Percentiles rank a stretch among this genome's conserved stretches.
phyloP scores from a whole-genome alignment of 768 basidiomycete genomes.

The Panaeolus cyanescens region DNA sequence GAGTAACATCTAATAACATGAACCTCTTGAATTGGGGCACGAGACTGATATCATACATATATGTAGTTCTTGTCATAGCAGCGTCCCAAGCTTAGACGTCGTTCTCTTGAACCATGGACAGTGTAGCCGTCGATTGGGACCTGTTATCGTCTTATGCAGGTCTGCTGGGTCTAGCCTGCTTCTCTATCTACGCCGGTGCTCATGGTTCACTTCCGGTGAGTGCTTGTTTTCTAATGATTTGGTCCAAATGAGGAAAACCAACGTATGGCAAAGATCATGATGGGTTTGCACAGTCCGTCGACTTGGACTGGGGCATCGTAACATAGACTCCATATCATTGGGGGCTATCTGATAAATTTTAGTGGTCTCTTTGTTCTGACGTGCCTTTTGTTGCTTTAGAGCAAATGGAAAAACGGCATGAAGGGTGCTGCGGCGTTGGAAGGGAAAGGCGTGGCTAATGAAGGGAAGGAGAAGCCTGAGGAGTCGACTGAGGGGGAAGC shows the following conservation, averaged over 20 bases:
- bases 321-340: not conserved
- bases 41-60: not conserved
- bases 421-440: not conserved
- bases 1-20: not conserved
- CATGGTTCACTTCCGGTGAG: conserved; percentile 66
- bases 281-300: not conserved
- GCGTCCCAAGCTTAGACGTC: not conserved
- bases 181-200: conserved; percentile 72
- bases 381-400: not conserved
- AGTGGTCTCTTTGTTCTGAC: not conserved
- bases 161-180: conserved; percentile 60
- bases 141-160: conserved; percentile 70
- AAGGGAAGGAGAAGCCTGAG: conserved; percentile 4
- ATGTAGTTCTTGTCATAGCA: not conserved
- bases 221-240: not conserved
- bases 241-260: not conserved
- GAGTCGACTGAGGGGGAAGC: conserved; percentile 28
- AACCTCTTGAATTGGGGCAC: not conserved
- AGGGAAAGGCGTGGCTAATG: conserved; percentile 5
- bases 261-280: not conserved
- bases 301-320: not conserved
- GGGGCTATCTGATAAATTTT: not conserved
- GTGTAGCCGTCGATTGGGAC: conserved; percentile 47
- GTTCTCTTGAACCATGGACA: not conserved
- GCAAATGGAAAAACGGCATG: not conserved